Conservation (phyloP, 768 basidiomycete species). For the Psilocybe azurescens region DNA sequence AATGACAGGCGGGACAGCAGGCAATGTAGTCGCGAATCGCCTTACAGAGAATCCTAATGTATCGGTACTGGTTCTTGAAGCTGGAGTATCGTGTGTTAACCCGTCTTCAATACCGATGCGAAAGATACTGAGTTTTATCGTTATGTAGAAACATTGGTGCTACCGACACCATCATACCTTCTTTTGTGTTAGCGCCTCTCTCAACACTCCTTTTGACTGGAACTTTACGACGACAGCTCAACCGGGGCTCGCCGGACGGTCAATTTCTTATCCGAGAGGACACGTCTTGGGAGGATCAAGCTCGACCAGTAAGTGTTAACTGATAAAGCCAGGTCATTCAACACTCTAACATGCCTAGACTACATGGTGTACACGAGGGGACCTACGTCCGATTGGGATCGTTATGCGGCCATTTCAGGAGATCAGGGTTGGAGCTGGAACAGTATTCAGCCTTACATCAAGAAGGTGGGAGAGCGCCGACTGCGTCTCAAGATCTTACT, state of each 20-base stretch:
- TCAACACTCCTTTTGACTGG: constrained; percentile 31
- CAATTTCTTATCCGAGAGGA: constrained; percentile 25
- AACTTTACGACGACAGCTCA: constrained; percentile 35
- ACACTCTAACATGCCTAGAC: constrained; percentile 15
- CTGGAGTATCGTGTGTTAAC: constrained; percentile 52
- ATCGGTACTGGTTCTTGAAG: constrained; percentile 56
- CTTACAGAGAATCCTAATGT: constrained; percentile 53
- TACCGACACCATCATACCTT: not conserved
- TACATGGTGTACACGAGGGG: constrained; percentile 35
- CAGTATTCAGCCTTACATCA: constrained; percentile 27
- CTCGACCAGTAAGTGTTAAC: constrained; percentile 14
- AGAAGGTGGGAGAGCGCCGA: constrained; percentile 20
- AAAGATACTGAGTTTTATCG: no score
- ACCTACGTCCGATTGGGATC: constrained; percentile 52
- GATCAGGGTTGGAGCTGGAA: constrained; percentile 50
- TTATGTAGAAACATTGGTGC: no score
- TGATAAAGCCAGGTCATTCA: not conserved
- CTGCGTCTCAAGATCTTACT: no score
- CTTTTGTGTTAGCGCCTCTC: not conserved
- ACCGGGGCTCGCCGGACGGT: constrained; percentile 24
- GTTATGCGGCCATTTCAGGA: constrained; percentile 49
- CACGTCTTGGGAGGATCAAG: constrained; percentile 36
- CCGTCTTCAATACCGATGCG: no score
- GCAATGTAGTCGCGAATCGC: constrained; percentile 57
- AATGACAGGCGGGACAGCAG: constrained; percentile 50